Evolutionary conservation across 2,329 filamentous ascomycete genomes (phyloP).

Genomic region (Gaeumannomyces tritici): DNA sequence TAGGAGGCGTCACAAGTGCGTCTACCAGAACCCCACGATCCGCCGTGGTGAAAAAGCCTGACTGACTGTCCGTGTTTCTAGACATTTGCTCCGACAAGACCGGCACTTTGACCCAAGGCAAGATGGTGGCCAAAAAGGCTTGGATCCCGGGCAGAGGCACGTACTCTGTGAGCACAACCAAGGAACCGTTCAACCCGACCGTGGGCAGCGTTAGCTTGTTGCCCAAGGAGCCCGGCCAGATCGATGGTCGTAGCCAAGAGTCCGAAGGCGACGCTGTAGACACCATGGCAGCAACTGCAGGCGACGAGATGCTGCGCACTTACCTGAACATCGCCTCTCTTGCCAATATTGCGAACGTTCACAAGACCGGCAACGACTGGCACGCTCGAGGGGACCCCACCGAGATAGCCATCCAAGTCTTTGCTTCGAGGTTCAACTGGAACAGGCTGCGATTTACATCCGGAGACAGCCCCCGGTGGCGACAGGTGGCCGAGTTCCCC

Average conservation of each 20-base stretch:
- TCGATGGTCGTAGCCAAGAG: conserved; percentile 8
- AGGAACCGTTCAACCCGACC: conserved; percentile 4
- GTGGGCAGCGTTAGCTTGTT: conserved; percentile 5
- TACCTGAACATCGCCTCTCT: conserved; percentile 42
- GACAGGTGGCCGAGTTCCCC: conserved; percentile 48
- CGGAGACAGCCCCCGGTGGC: conserved; percentile 25
- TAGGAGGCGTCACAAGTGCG: conserved; percentile 38
- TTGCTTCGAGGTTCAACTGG: conserved; percentile 53
- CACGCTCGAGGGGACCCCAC: conserved; percentile 51
- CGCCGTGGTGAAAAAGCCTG: neutral
- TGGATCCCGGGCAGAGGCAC: conserved; percentile 51
- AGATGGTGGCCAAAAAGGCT: conserved; percentile 47
- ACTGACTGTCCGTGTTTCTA: neutral
- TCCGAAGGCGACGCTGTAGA: neutral
- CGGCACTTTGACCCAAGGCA: conserved; percentile 54
- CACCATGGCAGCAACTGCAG: neutral
- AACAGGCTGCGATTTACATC: conserved; percentile 37
- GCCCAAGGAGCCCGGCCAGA: conserved; percentile 14
- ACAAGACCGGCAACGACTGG: conserved; percentile 39
- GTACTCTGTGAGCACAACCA: conserved; percentile 42
- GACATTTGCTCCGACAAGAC: conserved; percentile 56
- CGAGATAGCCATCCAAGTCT: conserved; percentile 60
- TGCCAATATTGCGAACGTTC: conserved; percentile 50
- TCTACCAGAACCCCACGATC: neutral
- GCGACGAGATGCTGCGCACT: neutral